Evolutionary conservation across 371 early-diverging fungal species (phyloP), one percentile per base, ranked within the genome.

Genomic region (Mortierella sp.): DNA sequence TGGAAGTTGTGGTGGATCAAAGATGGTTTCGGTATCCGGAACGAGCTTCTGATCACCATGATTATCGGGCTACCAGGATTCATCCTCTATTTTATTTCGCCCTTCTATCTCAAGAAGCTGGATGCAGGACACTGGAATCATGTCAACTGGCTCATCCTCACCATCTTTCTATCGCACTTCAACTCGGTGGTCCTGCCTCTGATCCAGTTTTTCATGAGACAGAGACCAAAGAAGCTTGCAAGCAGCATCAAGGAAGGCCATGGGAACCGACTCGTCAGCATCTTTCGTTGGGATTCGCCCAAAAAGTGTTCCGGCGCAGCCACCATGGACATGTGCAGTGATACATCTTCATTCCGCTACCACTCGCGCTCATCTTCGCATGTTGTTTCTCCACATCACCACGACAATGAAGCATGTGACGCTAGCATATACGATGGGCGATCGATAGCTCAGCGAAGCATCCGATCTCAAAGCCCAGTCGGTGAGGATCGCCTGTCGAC

Each of bases 121-220:
- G 74, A 73, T 29, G 40, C 55, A 0, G 74, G 74, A n/a, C 67
- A 63, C 45, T 73, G 74, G 74, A 73, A 73, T 49, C 74, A 73
- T 41, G 67, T 67, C 29, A 73, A 73, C 13, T 73, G 74, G 74
- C 53, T 73, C 16, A 52, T 43, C 1, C 34, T 73, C 25, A 67
- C 68, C 16, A 63, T 67, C 37, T 67, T 73, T 47, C 31, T 67
- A 2, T 53, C 63, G 12, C 74, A 73, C 17, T 46, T 67, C 54
- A 73, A 67, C 50, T 67, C 74, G 0, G 60, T 67, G 27, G 60
- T 73, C 22, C 43, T 73, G 48, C 74, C 74, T 13, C 54, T 73
- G 19, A 50, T 73, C 29, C 67, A 62, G 56, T 67, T 73, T 39
- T 60, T 55, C 39, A 25, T 48, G 59, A 50, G 74, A 27, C 67